These are phyloP conservation scores for Cephaloascus albidus DNA, from an alignment of 805 yeast genomes.

Conservation along the genomic window DNA sequence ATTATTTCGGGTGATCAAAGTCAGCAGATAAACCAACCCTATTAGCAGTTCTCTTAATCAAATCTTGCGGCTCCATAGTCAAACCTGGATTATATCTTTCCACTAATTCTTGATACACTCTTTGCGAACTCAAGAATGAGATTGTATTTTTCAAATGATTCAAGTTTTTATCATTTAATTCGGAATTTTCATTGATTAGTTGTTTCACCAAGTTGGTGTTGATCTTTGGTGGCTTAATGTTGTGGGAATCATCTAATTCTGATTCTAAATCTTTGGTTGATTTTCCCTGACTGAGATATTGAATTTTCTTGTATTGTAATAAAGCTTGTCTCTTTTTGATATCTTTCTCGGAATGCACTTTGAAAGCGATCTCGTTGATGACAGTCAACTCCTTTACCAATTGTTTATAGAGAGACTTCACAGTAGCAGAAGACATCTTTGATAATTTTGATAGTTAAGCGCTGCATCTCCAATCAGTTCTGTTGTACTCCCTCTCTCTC, in stretches of 20 bases:
- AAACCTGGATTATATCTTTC: constrained; percentile 85
- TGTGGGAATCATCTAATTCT: constrained; percentile 8
- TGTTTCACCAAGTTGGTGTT: constrained; percentile 14
- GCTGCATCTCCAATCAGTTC: not conserved
- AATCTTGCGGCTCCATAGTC: constrained; percentile 67
- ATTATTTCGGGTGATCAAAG: no score
- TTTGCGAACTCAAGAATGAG: constrained; percentile 59
- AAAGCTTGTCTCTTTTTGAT: constrained; percentile 34
- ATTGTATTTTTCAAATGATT: constrained; percentile 50
- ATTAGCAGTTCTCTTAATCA: constrained; percentile 71
- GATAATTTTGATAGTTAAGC: not conserved
- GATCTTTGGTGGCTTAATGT: constrained; percentile 10
- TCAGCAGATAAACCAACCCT: constrained; percentile 68
- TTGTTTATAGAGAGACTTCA: constrained; percentile 11
- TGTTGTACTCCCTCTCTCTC: no score
- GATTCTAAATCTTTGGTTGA: constrained; percentile 20
- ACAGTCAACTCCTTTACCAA: constrained; percentile 30
- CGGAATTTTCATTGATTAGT: constrained; percentile 10
- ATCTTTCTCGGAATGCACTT: constrained; percentile 27
- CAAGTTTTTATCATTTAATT: constrained; percentile 6
- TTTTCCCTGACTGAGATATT: constrained; percentile 24
- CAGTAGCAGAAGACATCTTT: constrained; percentile 5
- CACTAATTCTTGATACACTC: constrained; percentile 67
- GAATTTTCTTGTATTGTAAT: constrained; percentile 39
- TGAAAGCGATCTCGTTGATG: constrained; percentile 23